Conservation (phyloP, 495 filamentous ascomycete species). For the Aspergillus diversus region DNA sequence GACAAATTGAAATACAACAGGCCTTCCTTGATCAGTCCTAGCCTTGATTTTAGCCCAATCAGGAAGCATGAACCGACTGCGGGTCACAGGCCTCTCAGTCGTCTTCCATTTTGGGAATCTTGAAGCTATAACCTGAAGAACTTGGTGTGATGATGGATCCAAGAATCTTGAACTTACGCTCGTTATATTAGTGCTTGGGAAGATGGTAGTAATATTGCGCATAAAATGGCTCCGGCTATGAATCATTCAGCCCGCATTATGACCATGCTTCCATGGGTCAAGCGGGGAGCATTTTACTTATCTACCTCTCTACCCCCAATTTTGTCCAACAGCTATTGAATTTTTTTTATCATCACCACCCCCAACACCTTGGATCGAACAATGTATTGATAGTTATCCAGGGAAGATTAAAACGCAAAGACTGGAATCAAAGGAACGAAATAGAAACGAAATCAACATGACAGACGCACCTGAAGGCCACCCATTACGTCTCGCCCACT, state of each 20-base stretch:
- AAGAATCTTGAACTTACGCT: background rate
- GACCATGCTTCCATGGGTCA: too few species aligned
- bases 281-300: too few species aligned
- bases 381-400: too few species aligned
- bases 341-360: too few species aligned
- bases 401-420: background rate
- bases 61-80: constrained; percentile 5
- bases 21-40: background rate
- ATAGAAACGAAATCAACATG: background rate
- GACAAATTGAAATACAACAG: background rate
- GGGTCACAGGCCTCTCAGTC: background rate
- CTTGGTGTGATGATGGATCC: background rate
- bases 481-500: background rate
- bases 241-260: too few species aligned
- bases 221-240: too few species aligned
- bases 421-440: background rate
- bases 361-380: background rate
- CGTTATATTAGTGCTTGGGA: too few species aligned
- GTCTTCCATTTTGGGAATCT: constrained; percentile 6
- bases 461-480: constrained; percentile 7
- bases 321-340: too few species aligned
- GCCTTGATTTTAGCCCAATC: background rate
- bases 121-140: constrained; percentile 1
- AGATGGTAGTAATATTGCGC: too few species aligned
- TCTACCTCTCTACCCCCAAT: too few species aligned